Base-by-base conservation (phyloP, 2,329 filamentous ascomycete species). In the Diaporthe sp. region DNA sequence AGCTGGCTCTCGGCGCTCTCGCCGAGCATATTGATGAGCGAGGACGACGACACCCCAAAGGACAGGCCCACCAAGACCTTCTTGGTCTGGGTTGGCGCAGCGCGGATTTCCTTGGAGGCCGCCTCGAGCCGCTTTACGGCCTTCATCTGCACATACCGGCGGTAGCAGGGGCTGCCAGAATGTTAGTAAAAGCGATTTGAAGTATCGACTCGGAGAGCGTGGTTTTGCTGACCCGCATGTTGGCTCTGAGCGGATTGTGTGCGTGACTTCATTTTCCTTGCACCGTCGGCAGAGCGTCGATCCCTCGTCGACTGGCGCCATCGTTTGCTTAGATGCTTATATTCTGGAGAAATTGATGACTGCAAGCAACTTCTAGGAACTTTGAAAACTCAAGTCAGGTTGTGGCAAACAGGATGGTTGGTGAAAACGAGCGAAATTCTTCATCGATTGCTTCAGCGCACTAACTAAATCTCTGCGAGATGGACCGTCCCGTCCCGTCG, bases 31-130 rank as follows among this genome's bases (percentile, higher is more conserved):
- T 96, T 90, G 39, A 97, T 86, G 56, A 99, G 86, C 19, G 92
- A 90, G 19, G 93, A 88, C 0, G 96, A 98, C 1, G 94, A 97
- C 1, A 93, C 86, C 0, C 97, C 96, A 79, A 95, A 92, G 0
- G 96, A 98, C 2, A 98, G 85, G 8, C 95, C 94, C 27, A 98
- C 85, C 25, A 98, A 85, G 63, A 98, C 89, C 42, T 81, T 80
- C 81, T 89, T 77, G 79, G 77, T 79, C 80, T 75, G 79, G 81
- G 73, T 82, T 80, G 71, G 80, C 77, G 81, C 79, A 75, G 79
- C 76, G 72, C 84, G 83, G 68, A 84, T 87, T 72, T 90, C 87
- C 55, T 85, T 86, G 79, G 86, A 87, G 9, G 91, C 82, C 27
- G 84, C 82, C 76, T 86, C 86, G 37, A 91, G 84, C 27, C 95